phyloP scores from a whole-genome alignment of 2,329 filamentous ascomycete species.

The Hymenotorrendiella dingleyae region DNA sequence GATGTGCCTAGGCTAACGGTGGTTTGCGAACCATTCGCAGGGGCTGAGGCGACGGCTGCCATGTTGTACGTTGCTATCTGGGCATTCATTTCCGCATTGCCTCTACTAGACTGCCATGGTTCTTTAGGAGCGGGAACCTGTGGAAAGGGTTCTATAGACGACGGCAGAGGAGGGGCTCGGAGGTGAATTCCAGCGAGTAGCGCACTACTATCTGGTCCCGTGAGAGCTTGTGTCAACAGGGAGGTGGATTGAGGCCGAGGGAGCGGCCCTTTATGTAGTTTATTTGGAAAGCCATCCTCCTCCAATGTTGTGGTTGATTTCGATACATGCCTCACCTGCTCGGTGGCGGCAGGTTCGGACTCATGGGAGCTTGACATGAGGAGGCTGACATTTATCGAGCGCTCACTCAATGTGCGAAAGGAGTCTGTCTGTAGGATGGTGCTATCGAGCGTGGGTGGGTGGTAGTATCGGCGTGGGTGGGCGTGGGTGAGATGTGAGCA shows the following conservation, averaged over 20 bases:
- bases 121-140: constrained; percentile 2
- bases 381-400: constrained; percentile 31
- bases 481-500: too few relatives aligned
- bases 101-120: constrained; percentile 16
- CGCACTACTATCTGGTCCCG: too few relatives aligned
- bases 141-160: background rate
- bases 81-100: constrained; percentile 6
- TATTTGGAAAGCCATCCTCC: constrained; percentile 21
- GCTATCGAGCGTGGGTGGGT: too few relatives aligned
- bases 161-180: constrained; percentile 4
- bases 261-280: constrained; percentile 16
- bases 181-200: too few relatives aligned
- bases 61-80: constrained; percentile 10
- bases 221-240: constrained; percentile 27
- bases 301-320: constrained; percentile 10
- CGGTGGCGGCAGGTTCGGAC: constrained; percentile 30
- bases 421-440: too few relatives aligned
- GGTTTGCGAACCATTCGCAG: constrained; percentile 7
- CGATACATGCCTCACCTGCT: constrained; percentile 24
- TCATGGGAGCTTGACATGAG: constrained; percentile 31
- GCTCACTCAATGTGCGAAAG: too few relatives aligned
- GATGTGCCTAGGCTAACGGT: constrained; percentile 14
- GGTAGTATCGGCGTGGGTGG: too few relatives aligned
- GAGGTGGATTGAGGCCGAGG: constrained; percentile 22
- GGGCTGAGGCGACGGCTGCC: constrained; percentile 12